Conservation (phyloP, 805 yeast genomes). For the Schwanniomyces polymorphus region DNA sequence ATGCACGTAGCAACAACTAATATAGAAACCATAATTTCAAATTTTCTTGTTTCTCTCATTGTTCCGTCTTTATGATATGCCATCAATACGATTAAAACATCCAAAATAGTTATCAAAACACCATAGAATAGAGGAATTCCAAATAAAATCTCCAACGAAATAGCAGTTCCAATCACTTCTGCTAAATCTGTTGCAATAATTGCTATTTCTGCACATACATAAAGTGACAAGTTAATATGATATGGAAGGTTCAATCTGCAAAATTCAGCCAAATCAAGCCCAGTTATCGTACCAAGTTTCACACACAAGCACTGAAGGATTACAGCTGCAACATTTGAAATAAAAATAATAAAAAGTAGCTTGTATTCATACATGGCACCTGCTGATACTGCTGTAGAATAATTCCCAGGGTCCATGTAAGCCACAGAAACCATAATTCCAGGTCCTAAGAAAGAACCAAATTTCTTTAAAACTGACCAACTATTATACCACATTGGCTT, state of each 20-base stretch:
- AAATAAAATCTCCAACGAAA: constrained; percentile 81
- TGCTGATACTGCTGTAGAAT: constrained; percentile 91
- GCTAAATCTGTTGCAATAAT: constrained; percentile 96
- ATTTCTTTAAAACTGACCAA: constrained; percentile 36
- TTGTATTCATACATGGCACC: constrained; percentile 86
- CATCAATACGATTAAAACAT: constrained; percentile 80
- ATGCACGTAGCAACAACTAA: constrained; percentile 80
- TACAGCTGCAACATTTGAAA: constrained; percentile 85
- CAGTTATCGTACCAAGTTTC: constrained; percentile 91
- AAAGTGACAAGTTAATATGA: constrained; percentile 59
- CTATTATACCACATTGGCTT: not conserved
- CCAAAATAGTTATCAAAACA: constrained; percentile 80
- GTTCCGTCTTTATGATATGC: constrained; percentile 88
- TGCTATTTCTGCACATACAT: constrained; percentile 82
- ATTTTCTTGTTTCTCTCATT: constrained; percentile 69
- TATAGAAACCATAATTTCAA: constrained; percentile 78
- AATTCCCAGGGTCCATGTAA: constrained; percentile 97
- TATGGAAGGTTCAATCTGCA: constrained; percentile 75
- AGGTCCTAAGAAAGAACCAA: constrained; percentile 79
- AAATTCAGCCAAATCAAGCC: constrained; percentile 84
- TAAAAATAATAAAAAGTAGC: constrained; percentile 70
- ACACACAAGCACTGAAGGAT: constrained; percentile 83
- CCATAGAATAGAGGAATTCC: constrained; percentile 80
- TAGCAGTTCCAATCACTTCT: constrained; percentile 97
- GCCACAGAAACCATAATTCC: constrained; percentile 95